Evolutionary conservation across 768 basidiomycete genomes (phyloP).

Genomic region (Cystobasidium ongulense): DNA sequence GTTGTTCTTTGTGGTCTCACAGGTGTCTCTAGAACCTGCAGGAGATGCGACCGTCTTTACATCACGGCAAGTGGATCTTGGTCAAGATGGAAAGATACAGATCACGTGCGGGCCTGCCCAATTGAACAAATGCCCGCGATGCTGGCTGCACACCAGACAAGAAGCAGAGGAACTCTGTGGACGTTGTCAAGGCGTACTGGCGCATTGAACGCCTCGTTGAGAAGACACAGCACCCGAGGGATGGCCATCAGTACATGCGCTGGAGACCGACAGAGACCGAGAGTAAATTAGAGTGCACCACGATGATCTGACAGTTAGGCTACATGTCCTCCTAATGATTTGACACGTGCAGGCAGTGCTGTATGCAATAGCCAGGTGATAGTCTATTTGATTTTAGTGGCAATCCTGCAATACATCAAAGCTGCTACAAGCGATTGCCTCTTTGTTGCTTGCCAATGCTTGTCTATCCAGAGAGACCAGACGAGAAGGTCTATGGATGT

Average conservation of each 20-base stretch:
- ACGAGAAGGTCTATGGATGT: not conserved
- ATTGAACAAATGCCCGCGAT: constrained; percentile 71
- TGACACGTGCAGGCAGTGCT: too few species aligned
- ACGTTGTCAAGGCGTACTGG: constrained; percentile 52
- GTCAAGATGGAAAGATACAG: constrained; percentile 42
- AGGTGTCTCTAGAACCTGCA: constrained; percentile 46
- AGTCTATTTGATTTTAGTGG: too few species aligned
- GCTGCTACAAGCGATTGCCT: too few species aligned
- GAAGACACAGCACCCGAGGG: not conserved
- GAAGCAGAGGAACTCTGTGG: constrained; percentile 55
- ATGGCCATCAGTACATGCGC: not conserved
- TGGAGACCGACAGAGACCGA: too few species aligned
- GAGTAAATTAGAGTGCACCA: too few species aligned
- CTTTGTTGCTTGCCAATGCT: not conserved
- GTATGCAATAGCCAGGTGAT: too few species aligned
- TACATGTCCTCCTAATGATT: too few species aligned
- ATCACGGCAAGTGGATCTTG: constrained; percentile 29
- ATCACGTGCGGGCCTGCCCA: constrained; percentile 60
- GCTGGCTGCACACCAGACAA: constrained; percentile 68
- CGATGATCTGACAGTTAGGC: too few species aligned
- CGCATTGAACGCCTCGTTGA: not conserved
- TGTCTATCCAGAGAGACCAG: not conserved
- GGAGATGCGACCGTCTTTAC: not conserved
- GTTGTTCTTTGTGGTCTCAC: constrained; percentile 72
- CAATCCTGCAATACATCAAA: too few species aligned